These are phyloP conservation scores for Prunus padus DNA, from an alignment of 306 rosid genomes.

Conservation along the genomic window DNA sequence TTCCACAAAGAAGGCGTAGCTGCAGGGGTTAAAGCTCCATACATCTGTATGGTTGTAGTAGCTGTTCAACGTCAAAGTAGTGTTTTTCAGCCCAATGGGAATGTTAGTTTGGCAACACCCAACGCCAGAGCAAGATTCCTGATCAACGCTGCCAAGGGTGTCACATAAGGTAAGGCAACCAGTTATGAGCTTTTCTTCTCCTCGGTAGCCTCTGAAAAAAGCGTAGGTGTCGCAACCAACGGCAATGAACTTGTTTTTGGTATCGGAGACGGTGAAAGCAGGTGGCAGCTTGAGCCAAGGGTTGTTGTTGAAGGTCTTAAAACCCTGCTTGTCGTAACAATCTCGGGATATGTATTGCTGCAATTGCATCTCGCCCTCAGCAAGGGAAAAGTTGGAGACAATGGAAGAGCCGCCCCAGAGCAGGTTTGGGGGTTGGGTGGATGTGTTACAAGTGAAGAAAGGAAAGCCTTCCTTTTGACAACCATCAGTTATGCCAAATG, in stretches of 20 bases:
- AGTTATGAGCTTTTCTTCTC: neutral
- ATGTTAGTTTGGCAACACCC: constrained; percentile 16
- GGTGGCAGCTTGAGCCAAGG: neutral
- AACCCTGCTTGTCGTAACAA: neutral
- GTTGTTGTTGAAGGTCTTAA: neutral
- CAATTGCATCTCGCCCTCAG: constrained; percentile 3
- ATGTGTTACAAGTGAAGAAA: too few species aligned
- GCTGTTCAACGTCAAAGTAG: neutral
- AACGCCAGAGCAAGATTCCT: constrained; percentile 18
- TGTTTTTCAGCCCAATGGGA: constrained; percentile 3
- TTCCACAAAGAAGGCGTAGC: constrained; percentile 2
- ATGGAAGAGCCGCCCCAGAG: neutral
- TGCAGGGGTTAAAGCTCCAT: neutral
- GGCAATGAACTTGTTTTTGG: constrained; percentile 24
- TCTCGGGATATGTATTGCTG: constrained; percentile 3
- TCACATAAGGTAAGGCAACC: constrained; percentile 17
- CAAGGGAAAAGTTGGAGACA: constrained; percentile 6
- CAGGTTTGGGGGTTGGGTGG: too few species aligned
- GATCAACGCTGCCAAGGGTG: neutral
- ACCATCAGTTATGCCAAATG: constrained; percentile 19
- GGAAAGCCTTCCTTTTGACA: neutral
- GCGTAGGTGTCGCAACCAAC: constrained; percentile 21
- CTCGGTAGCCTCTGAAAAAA: neutral
- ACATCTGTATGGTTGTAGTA: neutral
- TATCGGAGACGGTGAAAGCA: constrained; percentile 9